Percentiles rank a stretch among this genome's conserved stretches.
phyloP scores from a whole-genome alignment of 1,284 basidiomycete genomes.

The Termitomyces sp. region DNA sequence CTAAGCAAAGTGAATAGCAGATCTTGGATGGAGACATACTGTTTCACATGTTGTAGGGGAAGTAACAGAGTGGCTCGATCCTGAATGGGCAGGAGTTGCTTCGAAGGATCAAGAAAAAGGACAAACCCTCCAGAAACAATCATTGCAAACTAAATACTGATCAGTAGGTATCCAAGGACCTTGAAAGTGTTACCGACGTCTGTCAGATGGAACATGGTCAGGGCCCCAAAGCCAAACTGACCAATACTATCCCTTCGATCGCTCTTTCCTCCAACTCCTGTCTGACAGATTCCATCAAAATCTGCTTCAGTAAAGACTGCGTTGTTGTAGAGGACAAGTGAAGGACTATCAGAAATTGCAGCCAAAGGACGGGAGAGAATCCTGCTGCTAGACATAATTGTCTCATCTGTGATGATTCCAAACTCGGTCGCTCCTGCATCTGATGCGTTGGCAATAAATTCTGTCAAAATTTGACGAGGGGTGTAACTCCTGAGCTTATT shows the following conservation, averaged over 20 bases:
- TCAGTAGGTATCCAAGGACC: background rate
- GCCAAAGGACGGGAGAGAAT: conserved; percentile 31
- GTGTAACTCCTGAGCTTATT: conserved; percentile 37
- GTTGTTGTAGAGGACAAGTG: conserved; percentile 42
- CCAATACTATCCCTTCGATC: conserved; percentile 36
- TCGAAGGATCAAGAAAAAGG: conserved; percentile 42
- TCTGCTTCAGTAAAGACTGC: conserved; percentile 36
- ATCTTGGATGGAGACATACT: conserved; percentile 20
- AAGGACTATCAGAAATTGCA: conserved; percentile 28
- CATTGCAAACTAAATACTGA: conserved; percentile 33
- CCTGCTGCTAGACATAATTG: conserved; percentile 11
- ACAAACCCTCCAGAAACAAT: conserved; percentile 39
- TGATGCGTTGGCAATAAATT: conserved; percentile 47
- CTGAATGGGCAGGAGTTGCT: conserved; percentile 30
- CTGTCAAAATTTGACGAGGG: conserved; percentile 36
- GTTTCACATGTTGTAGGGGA: conserved; percentile 26
- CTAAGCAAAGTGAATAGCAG: background rate
- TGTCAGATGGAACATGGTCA: conserved; percentile 46
- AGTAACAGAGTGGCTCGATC: conserved; percentile 25
- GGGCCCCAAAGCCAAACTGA: conserved; percentile 45
- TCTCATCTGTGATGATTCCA: conserved; percentile 32
- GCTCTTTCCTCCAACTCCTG: conserved; percentile 42
- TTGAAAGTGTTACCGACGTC: conserved; percentile 30
- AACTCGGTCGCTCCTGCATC: conserved; percentile 42
- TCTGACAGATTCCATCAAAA: conserved; percentile 39